Base-by-base conservation (phyloP, 805 yeast species). In the Saccharomyces paradoxus region DNA sequence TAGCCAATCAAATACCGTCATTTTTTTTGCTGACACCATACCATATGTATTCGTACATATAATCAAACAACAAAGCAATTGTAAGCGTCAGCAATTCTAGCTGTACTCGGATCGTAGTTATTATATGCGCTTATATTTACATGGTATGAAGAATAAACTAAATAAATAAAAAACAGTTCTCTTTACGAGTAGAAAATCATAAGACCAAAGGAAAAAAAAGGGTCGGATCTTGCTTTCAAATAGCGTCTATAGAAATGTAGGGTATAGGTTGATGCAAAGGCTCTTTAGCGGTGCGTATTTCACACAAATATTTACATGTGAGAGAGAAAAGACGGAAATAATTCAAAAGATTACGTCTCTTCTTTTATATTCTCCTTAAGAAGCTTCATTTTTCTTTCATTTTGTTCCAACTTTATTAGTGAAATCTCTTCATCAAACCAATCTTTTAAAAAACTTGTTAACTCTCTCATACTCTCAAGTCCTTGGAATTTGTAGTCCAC, bases 401-500 rank as follows among this genome's bases (percentile, higher is more conserved):
- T 37, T 37, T 37, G 44, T 17, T 37, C 44, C 24, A 7, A 8
- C 2, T 37, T 37, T 10, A 17, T 7, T 17, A 37, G 17, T 37
- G 22, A 37, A 37, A 37, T 37, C n/a, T 37, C 56, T 32, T 41
- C 41, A 8, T 51, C 37, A 46, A 56, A 31, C 69, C 68, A 65
- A 37, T 57, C 56, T 37, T 55, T 51, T n/a, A 66, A 28, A 52
- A 62, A 58, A 26, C 46, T 50, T 27, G 50, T 46, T 26, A 58
- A 49, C 21, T 51, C 48, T 27, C 56, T 54, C 55, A 63, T 58
- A 26, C 58, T 61, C 21, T 62, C 58, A 26, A 65, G 55, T 1
- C 67, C 69, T n/a, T 62, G 57, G 47, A 63, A 58, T 50, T 62
- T 65, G 37, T 50, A 52, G 21, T 51, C 49, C 30, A 58, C 60